Evolutionary conservation across 352 stramenopile genomes (phyloP).

Genomic region (Phytopythium mirpurense): DNA sequence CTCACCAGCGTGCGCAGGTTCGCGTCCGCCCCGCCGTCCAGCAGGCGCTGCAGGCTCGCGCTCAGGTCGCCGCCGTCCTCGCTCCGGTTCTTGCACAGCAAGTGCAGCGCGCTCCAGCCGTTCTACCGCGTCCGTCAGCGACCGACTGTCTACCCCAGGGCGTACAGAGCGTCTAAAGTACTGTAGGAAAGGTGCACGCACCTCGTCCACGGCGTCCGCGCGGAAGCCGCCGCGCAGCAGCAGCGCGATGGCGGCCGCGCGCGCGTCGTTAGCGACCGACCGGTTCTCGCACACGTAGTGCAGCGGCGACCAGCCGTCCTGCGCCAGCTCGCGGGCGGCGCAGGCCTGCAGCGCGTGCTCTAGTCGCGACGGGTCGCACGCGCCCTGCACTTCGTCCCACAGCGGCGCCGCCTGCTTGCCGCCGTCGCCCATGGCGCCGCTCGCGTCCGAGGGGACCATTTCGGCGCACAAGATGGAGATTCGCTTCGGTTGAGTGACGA

Average conservation of each 20-base stretch:
- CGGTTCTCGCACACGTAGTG: constrained; percentile 74
- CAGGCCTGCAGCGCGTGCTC: constrained; percentile 21
- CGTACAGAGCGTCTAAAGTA: neutral
- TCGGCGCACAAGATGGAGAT: too few species aligned
- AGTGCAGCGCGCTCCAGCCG: constrained; percentile 58
- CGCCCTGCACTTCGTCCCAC: constrained; percentile 71
- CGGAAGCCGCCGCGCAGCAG: constrained; percentile 36
- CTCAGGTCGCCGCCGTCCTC: constrained; percentile 28
- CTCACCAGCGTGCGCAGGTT: constrained; percentile 33
- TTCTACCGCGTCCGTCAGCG: constrained; percentile 23
- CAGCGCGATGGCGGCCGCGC: constrained; percentile 32
- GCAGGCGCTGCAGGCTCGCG: constrained; percentile 31
- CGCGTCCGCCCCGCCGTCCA: constrained; percentile 29
- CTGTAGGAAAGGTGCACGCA: too few species aligned
- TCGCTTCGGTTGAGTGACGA: neutral
- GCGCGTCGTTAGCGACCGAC: constrained; percentile 24
- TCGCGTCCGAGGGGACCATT: neutral
- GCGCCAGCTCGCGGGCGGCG: constrained; percentile 11
- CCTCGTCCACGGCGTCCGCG: constrained; percentile 63
- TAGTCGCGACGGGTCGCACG: constrained; percentile 36
- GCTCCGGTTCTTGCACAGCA: constrained; percentile 63
- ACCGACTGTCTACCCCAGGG: too few species aligned
- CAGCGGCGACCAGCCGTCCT: constrained; percentile 77
- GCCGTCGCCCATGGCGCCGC: constrained; percentile 2
- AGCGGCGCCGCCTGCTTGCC: constrained; percentile 27